Base-by-base conservation (phyloP, 495 filamentous ascomycete genomes). In the Penicillium mononematosum region DNA sequence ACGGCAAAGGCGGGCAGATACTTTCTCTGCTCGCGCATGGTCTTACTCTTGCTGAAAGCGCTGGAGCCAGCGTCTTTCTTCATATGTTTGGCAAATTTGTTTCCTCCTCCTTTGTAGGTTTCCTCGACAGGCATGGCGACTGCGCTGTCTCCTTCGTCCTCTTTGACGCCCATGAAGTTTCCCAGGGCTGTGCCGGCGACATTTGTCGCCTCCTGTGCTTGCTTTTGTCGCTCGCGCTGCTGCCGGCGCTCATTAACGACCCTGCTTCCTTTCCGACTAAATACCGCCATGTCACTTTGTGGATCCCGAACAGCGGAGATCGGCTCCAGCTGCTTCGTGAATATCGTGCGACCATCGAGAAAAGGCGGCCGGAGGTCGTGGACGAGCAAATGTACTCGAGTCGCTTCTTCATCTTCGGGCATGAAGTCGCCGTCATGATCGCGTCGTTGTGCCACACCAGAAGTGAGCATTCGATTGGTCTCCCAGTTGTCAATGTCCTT, bases 221-320 rank as follows among this genome's bases (percentile, higher is more conserved):
- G 92, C 61, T 91, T 93, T 58, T 96, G 90, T 34, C 95, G 85
- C 68, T 99, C 95, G 51, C 91, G 87, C 70, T 96, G 93, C 72
- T 93, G 90, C 56, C 95, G 78, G 62, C 86, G 86, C 58, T 99
- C 94, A 65, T 87, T 88, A 10, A 99, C 95, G 7, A 97, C 90
- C 62, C 83, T 88, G 67, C 94, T 98, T 2, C 95, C 95, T 73
- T 96, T 98, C 20, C 93, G 85, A 76, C 90, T 93, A 62, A 98
- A 99, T 14, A 99, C 90, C 9, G 95, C 95, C 95, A 99, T 96
- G 65, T 99, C 95, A 69, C 95, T 98, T 71, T 98, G 94, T 14
- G 91, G 87, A 68, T 99, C 95, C 14, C 88, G 81, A 12, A 99
- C 88, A 9, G 95, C 95, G 5, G 92, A 91, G 5, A 99, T 88